Evolutionary conservation across 164 flowering plant genomes (phyloP), one percentile per base, ranked within the genome.

Genomic region (Chloranthus sessilifolius): DNA sequence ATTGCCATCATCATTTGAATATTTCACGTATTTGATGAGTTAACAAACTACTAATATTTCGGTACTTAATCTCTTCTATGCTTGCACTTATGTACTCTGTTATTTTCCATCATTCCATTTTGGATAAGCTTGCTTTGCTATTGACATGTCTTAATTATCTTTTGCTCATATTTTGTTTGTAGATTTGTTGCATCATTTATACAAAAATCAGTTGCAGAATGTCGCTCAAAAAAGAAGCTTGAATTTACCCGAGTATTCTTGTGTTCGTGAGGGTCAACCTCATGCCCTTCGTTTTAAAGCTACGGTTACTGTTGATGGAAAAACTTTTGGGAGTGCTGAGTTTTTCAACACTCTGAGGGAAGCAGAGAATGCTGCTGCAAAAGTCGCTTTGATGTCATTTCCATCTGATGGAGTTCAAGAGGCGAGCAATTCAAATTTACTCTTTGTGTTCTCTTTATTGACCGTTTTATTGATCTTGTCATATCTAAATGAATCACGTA

Each of bases 311-410:
- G 31, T 85, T 39, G 71, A 61, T 62, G 85, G 69, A 42, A 49
- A 72, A 41, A 66, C 74, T 15, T 82, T 66, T 64, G 77, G 68
- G 61, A 43, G 76, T 38, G 47, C 42, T 5, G 70, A 55, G n/a
- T 75, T 63, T 48, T 78, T 60, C 44, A 19, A 63, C 27, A 82
- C 85, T 19, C 1, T 75, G 37, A 80, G 72, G 48, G 82, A 80
- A 42, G 87, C 95, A 19, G 85, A 85, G 42, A 66, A 78, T 73
- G 83, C 73, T 14, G 90, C 80, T 53, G 87, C 95, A 19, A 70
- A 67, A 68, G 60, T 59, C 49, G 95, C 92, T 62, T 63, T 82
- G 36, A 49, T 35, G 30, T 67, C 80, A 7, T 55, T 87, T 59
- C 42, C 60, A 1, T 44, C 64, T 2, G 47, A 52, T n/a, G n/a